These are phyloP conservation scores for Litchi chinensis DNA, from an alignment of 345 rosid species.

Conservation along the genomic window DNA sequence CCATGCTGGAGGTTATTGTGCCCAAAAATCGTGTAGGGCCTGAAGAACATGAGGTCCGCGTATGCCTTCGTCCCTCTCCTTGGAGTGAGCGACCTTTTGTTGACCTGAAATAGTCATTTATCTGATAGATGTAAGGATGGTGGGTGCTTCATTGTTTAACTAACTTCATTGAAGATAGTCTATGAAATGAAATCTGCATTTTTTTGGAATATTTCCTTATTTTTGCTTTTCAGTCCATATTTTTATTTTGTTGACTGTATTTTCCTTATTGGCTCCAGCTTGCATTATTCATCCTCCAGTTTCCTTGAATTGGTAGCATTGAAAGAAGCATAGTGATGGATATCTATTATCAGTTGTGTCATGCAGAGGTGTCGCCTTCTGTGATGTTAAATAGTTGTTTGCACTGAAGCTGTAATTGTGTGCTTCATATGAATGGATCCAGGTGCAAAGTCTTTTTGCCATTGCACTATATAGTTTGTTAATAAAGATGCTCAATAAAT, in stretches of 20 bases:
- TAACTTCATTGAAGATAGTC: constrained; percentile 40
- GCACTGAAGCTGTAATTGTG: background rate
- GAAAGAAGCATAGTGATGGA: constrained; percentile 7
- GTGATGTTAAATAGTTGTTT: background rate
- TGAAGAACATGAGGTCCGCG: constrained; percentile 93
- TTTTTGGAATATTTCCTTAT: constrained; percentile 5
- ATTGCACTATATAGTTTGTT: background rate
- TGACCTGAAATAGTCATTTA: constrained; percentile 35
- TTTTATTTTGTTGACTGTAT: background rate
- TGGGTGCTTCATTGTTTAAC: constrained; percentile 44
- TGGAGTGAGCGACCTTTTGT: constrained; percentile 48
- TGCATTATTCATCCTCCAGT: constrained; percentile 4
- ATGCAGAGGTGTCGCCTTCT: background rate
- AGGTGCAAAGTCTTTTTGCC: background rate
- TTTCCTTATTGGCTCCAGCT: background rate
- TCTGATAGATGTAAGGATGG: constrained; percentile 33
- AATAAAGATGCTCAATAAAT: background rate
- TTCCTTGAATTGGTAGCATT: background rate
- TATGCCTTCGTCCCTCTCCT: constrained; percentile 68
- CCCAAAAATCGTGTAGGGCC: constrained; percentile 81
- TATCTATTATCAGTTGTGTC: background rate
- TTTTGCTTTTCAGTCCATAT: background rate
- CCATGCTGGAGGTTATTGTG: constrained; percentile 72
- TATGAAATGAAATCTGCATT: constrained; percentile 40
- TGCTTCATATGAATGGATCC: background rate